phyloP scores from a whole-genome alignment of 2,329 filamentous ascomycete genomes.

The Penicillium sp. region DNA sequence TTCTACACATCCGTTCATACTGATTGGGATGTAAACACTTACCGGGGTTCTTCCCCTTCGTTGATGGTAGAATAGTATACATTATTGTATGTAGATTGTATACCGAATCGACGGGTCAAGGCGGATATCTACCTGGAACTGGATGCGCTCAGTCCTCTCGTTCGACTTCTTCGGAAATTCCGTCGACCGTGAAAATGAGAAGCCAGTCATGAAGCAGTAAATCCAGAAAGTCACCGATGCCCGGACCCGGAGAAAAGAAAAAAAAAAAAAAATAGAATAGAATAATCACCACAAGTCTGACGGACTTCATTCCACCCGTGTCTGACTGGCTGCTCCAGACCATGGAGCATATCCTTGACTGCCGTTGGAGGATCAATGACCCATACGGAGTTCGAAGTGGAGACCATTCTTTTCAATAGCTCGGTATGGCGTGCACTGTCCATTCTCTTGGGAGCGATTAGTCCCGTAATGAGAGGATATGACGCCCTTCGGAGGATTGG shows the following conservation, averaged over 20 bases:
- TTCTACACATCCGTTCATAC: constrained; percentile 13
- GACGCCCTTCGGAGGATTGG: neutral
- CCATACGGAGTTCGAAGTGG: neutral
- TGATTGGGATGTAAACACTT: constrained; percentile 12
- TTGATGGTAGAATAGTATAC: neutral
- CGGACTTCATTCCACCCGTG: neutral
- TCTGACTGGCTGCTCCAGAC: constrained; percentile 1
- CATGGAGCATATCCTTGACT: constrained; percentile 13
- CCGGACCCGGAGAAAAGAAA: neutral
- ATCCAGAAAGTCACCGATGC: neutral
- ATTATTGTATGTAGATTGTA: neutral
- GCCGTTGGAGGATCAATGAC: constrained; percentile 7
- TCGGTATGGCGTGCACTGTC: constrained; percentile 2
- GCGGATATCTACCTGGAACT: constrained; percentile 2
- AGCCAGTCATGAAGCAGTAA: neutral
- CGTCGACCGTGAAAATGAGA: neutral
- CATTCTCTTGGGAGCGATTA: constrained; percentile 1
- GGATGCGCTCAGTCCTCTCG: constrained; percentile 7
- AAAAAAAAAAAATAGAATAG: neutral
- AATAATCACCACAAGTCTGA: neutral
- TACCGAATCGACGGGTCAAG: neutral
- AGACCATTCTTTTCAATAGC: constrained; percentile 6
- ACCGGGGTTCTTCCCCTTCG: neutral
- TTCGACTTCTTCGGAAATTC: neutral
- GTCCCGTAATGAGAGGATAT: neutral